Conservation (phyloP, 202 grass and related monocot genomes). For the Saccharum hybrid region DNA sequence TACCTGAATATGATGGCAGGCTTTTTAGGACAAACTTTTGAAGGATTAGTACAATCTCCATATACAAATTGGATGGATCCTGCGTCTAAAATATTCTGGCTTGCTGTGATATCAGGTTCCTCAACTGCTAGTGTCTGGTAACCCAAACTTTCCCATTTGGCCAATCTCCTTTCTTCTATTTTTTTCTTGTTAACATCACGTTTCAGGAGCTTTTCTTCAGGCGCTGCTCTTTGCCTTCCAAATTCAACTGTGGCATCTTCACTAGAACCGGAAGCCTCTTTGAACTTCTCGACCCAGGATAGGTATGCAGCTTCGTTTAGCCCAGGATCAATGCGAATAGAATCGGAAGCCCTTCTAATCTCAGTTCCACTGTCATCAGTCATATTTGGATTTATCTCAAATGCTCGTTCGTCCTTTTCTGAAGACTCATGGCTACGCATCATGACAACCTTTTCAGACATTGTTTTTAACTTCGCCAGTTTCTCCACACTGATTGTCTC, state of each 20-base stretch:
- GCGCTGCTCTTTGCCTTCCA: constrained; percentile 56
- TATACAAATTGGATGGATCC: constrained; percentile 88
- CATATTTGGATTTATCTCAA: constrained; percentile 78
- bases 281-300: constrained; percentile 90
- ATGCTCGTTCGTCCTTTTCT: constrained; percentile 60
- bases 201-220: constrained; percentile 69
- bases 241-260: constrained; percentile 55
- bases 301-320: constrained; percentile 79
- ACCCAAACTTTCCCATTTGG: constrained; percentile 81
- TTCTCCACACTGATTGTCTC: constrained; percentile 55
- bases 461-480: constrained; percentile 65
- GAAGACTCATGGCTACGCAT: constrained; percentile 66
- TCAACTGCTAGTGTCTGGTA: constrained; percentile 71
- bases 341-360: constrained; percentile 56
- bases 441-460: constrained; percentile 74
- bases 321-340: constrained; percentile 61
- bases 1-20: constrained; percentile 96
- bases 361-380: constrained; percentile 32
- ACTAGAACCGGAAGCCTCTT: constrained; percentile 64
- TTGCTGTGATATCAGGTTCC: constrained; percentile 57
- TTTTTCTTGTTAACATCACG: constrained; percentile 78
- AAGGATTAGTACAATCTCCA: constrained; percentile 92
- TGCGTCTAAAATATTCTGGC: constrained; percentile 55
- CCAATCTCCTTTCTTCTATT: constrained; percentile 76
- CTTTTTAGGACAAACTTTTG: constrained; percentile 62